Base-by-base conservation (phyloP, 208 protist genomes). In the Leishmania major region DNA sequence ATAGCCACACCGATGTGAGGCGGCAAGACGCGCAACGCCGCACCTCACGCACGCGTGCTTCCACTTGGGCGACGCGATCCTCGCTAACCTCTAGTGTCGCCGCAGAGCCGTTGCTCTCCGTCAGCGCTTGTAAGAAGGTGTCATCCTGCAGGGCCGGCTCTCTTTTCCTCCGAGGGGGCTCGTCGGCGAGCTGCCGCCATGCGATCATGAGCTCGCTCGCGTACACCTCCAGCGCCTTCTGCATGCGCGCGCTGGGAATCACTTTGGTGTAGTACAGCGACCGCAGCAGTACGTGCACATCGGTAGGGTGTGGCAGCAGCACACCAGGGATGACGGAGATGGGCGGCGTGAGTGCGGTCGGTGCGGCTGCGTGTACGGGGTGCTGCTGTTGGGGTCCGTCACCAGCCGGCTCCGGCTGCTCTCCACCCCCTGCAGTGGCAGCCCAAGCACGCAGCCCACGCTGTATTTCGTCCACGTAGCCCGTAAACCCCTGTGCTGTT, bases 241-340 rank as follows among this genome's bases (percentile, higher is more conserved):
- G 82, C 51, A 85, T 47, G 37, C 77, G 82, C 51, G 47, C 37
- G 49, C 77, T 85, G 19, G 82, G 82, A 19, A 85, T 81, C 60
- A 85, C 77, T 51, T 85, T 85, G 15, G 82, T n/a, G 71, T 75
- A 77, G 77, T 85, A 85, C 31, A 85, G 62, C 17, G 82, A 71
- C 25, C 82, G 77, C 31, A 85, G 82, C 22, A 85, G 60, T 17
- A 85, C 71, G 62, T 78, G 62, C 22, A 60, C 59, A n/a, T 85
- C 51, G 3, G 82, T 78, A 3, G 77, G 77, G 45, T 85, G 82
- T 28, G 82, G 82, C 69, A 85, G 82, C 45, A 81, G 49, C 10
- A 85, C 72, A 35, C 82, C 82, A 62, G 82, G 82, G n/a, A 81
- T 69, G 28, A 85, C n/a, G 28, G n/a, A 43, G 43, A 80, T 35